These are phyloP conservation scores for Microdochium trichocladiopsis DNA, from an alignment of 2,329 filamentous ascomycete genomes.

Conservation along the genomic window DNA sequence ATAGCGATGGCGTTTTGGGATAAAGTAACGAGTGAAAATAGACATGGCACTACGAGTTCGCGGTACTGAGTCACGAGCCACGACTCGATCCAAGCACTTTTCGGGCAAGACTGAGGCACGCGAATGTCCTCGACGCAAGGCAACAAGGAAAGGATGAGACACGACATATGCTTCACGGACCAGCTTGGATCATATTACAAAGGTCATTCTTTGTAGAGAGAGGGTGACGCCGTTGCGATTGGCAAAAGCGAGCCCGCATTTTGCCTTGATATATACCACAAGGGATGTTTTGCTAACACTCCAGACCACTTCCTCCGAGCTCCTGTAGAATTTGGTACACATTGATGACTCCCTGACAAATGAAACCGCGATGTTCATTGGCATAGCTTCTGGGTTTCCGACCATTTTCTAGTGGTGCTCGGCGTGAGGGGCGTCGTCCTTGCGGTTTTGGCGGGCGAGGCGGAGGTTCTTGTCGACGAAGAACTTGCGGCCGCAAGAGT, in stretches of 20 bases:
- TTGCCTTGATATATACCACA: background rate
- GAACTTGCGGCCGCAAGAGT: slow-evolving; percentile 79
- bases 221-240: background rate
- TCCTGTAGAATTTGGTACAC: background rate
- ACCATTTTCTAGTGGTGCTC: slow-evolving; percentile 24
- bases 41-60: too few species aligned
- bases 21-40: too few species aligned
- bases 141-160: too few species aligned
- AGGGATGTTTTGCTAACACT: background rate
- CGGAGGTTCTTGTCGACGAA: slow-evolving; percentile 87
- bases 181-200: too few species aligned
- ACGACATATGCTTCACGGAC: too few species aligned
- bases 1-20: slow-evolving; percentile 26
- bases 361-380: background rate
- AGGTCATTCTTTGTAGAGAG: too few species aligned
- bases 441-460: slow-evolving; percentile 63
- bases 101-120: too few species aligned
- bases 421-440: slow-evolving; percentile 26
- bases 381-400: background rate
- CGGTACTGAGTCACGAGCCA: too few species aligned
- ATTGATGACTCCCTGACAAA: background rate
- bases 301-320: background rate
- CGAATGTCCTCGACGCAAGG: too few species aligned
- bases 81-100: too few species aligned
- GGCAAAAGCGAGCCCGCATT: background rate